A percentile compares a stretch with the other conserved stretches of the same genome.
phyloP scores from a whole-genome alignment of 2,329 filamentous ascomycete species.

The Fusarium euwallaceae region DNA sequence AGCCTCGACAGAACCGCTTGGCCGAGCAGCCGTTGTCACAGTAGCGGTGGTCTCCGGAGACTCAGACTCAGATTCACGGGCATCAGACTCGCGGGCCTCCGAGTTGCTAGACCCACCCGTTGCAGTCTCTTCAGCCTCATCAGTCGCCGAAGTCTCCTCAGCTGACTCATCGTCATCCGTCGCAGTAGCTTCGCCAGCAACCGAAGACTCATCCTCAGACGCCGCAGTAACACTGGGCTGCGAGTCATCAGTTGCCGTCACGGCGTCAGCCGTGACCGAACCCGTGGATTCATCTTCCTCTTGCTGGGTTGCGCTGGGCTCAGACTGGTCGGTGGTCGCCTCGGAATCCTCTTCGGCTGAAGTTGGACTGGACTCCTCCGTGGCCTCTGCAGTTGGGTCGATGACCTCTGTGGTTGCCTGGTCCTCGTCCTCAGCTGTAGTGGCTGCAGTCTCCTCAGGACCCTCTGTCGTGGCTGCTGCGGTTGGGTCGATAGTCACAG shows the following conservation, averaged over 20 bases:
- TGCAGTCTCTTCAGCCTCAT: conserved; percentile 36
- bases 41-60: conserved; percentile 22
- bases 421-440: conserved; percentile 7
- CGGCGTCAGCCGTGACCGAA: conserved; percentile 2
- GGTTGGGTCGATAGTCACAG: not conserved
- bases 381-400: conserved; percentile 7
- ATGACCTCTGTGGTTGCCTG: not conserved
- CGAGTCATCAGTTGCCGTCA: conserved; percentile 17
- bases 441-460: conserved; percentile 14
- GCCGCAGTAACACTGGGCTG: conserved; percentile 24
- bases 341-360: too few relatives aligned
- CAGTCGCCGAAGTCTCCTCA: conserved; percentile 14
- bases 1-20: not conserved
- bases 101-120: conserved; percentile 36
- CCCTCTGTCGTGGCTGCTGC: conserved; percentile 1
- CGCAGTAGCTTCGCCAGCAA: conserved; percentile 2
- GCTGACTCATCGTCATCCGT: conserved; percentile 1
- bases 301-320: not conserved
- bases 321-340: not conserved
- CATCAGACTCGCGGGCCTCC: conserved; percentile 35
- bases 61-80: conserved; percentile 31
- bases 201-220: not conserved
- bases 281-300: conserved; percentile 1
- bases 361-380: too few relatives aligned
- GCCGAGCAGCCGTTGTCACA: conserved; percentile 15